These are phyloP conservation scores for Alliaria petiolata DNA, from an alignment of 345 rosid species.

Conservation along the genomic window DNA sequence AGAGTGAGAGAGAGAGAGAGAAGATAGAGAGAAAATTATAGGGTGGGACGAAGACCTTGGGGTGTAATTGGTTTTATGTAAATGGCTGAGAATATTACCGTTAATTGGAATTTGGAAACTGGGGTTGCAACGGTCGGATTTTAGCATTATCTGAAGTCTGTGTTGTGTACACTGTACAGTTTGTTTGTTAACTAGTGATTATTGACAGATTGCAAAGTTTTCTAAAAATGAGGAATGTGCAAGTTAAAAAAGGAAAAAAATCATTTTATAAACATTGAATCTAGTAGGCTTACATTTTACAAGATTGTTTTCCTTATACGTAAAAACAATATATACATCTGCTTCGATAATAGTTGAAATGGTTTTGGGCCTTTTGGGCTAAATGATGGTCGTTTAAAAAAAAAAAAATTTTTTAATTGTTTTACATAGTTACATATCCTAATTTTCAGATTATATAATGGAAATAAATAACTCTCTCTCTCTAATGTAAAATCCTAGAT, in stretches of 20 bases:
- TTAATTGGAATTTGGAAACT: slow-evolving; percentile 1
- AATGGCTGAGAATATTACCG: slow-evolving; percentile 9
- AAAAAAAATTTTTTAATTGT: too few species aligned
- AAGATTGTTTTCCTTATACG: background rate
- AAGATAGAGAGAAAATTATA: background rate
- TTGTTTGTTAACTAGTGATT: background rate
- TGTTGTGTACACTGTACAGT: background rate
- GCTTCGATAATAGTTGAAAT: background rate
- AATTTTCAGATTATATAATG: too few species aligned
- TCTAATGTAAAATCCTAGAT: background rate
- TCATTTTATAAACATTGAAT: background rate
- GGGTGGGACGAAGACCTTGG: background rate
- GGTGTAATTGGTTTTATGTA: background rate
- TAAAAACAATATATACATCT: background rate
- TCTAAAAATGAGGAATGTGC: background rate
- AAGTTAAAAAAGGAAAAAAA: background rate
- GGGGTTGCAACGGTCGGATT: slow-evolving; percentile 46
- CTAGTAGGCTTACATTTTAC: background rate
- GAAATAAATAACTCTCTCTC: too few species aligned
- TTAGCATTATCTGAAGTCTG: slow-evolving; percentile 5
- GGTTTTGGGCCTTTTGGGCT: background rate
- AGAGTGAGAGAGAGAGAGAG: background rate
- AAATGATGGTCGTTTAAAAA: too few species aligned
- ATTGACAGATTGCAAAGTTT: slow-evolving; percentile 16
- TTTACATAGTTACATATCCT: too few species aligned